Conservation (phyloP, 106 monocot species). For the Dendrobium huoshanense region DNA sequence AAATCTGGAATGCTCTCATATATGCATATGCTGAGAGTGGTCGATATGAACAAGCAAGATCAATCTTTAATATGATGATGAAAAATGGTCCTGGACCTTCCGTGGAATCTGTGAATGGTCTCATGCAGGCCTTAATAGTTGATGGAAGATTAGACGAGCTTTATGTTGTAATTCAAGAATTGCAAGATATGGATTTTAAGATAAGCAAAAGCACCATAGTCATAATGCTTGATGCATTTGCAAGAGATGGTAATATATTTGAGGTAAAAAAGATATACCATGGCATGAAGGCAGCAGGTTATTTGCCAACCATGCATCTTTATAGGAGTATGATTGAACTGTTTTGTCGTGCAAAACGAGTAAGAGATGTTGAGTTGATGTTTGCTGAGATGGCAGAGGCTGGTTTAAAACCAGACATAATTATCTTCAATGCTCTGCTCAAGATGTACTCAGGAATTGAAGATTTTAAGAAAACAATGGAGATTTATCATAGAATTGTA, state of each 20-base stretch:
- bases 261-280: slow-evolving; percentile 97
- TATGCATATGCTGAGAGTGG: slow-evolving; percentile 90
- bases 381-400: slow-evolving; percentile 70
- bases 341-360: slow-evolving; percentile 66
- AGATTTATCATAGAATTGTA: slow-evolving; percentile 54
- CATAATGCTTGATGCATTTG: slow-evolving; percentile 92
- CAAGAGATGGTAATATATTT: slow-evolving; percentile 74
- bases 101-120: slow-evolving; percentile 83
- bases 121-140: slow-evolving; percentile 74
- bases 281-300: slow-evolving; percentile 94
- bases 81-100: slow-evolving; percentile 73
- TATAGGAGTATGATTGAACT: slow-evolving; percentile 85
- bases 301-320: slow-evolving; percentile 80
- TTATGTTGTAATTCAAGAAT: slow-evolving; percentile 85
- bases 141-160: slow-evolving; percentile 82
- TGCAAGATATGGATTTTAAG: slow-evolving; percentile 93
- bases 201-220: slow-evolving; percentile 92
- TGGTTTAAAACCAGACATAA: slow-evolving; percentile 81
- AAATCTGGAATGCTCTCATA: slow-evolving; percentile 93
- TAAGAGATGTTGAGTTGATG: slow-evolving; percentile 84
- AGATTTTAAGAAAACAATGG: slow-evolving; percentile 62
- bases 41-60: slow-evolving; percentile 82
- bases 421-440: slow-evolving; percentile 69
- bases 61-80: slow-evolving; percentile 82
- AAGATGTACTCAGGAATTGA: slow-evolving; percentile 73